Percentiles rank a stretch among this genome's conserved stretches.
Conservation (phyloP, 208 protist species). For the Balamuthia mandrillaris region DNA sequence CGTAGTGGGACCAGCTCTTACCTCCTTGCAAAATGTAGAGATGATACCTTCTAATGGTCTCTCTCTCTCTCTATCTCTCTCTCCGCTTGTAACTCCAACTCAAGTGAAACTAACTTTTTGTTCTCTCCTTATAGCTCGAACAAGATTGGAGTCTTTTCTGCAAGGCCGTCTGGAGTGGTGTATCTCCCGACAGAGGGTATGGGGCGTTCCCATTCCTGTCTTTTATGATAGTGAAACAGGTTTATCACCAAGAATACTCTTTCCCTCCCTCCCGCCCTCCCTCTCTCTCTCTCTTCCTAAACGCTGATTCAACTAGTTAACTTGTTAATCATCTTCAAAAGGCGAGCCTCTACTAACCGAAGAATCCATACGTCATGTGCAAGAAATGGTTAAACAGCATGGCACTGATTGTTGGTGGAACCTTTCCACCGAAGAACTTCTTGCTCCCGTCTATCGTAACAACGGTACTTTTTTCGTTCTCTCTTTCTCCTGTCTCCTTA, state of each 20-base stretch:
- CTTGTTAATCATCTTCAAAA: background rate
- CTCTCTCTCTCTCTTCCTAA: background rate
- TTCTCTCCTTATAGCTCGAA: background rate
- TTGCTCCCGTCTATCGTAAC: constrained; percentile 53
- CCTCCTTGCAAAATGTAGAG: constrained; percentile 29
- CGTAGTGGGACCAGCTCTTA: constrained; percentile 35
- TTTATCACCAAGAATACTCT: background rate
- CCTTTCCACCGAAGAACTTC: constrained; percentile 40
- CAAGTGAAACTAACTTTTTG: background rate
- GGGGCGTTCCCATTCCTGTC: constrained; percentile 77
- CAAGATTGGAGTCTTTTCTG: constrained; percentile 65
- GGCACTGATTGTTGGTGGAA: constrained; percentile 70
- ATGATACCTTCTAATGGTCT: constrained; percentile 24
- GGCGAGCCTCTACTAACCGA: constrained; percentile 53
- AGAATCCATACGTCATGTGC: constrained; percentile 66
- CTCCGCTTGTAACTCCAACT: background rate
- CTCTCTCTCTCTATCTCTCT: background rate
- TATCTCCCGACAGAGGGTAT: constrained; percentile 76
- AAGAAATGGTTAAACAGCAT: constrained; percentile 56
- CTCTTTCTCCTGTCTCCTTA: too few relatives aligned
- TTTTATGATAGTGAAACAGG: background rate
- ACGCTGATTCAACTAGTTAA: background rate
- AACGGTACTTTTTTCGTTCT: too few relatives aligned
- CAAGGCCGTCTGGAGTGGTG: constrained; percentile 75
- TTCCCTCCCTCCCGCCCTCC: background rate